phyloP scores from a whole-genome alignment of 2,329 filamentous ascomycete species.

The Clarireedia paspali region DNA sequence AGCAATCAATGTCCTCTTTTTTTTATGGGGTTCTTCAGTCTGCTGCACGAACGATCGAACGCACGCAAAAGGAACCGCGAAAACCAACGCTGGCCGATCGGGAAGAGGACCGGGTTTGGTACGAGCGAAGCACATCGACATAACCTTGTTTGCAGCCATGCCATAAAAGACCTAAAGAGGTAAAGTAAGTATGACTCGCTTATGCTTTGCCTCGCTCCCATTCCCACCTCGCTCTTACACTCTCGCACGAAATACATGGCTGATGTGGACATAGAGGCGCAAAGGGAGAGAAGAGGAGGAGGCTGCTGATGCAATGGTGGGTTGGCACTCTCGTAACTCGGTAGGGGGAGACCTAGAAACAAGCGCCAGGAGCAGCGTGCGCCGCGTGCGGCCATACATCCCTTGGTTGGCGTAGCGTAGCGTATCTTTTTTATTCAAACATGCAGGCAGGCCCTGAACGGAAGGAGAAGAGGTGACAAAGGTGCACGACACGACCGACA shows the following conservation, averaged over 20 bases:
- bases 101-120: background rate
- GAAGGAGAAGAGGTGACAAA: too few relatives aligned
- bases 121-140: background rate
- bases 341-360: background rate
- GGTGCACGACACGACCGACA: too few relatives aligned
- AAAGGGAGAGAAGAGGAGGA: background rate
- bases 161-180: background rate
- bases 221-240: background rate
- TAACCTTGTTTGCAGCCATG: background rate
- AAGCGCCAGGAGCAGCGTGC: constrained; percentile 9
- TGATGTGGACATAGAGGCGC: background rate
- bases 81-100: too few relatives aligned
- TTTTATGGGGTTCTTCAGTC: background rate
- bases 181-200: background rate
- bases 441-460: too few relatives aligned
- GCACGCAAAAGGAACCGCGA: background rate
- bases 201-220: constrained; percentile 1
- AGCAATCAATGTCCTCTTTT: background rate
- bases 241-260: background rate
- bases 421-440: background rate
- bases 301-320: background rate
- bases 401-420: background rate
- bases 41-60: constrained; percentile 1
- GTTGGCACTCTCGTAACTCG: too few relatives aligned
- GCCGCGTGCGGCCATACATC: background rate